phyloP scores from a whole-genome alignment of 345 rosid species.

The Melaleuca alternifolia region DNA sequence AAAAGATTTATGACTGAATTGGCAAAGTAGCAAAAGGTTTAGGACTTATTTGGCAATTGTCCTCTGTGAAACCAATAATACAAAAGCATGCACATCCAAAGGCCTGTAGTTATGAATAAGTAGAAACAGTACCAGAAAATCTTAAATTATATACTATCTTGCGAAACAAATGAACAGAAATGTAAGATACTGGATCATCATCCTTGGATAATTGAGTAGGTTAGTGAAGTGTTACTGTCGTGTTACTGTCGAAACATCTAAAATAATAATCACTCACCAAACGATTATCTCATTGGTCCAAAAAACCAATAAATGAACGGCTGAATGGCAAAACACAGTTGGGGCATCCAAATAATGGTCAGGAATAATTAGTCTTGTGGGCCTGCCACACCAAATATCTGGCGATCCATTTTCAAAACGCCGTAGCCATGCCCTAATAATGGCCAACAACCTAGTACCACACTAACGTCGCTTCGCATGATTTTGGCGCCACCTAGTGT shows the following conservation, averaged over 20 bases:
- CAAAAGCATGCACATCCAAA: background rate
- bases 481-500: background rate
- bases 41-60: too few species aligned
- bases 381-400: background rate
- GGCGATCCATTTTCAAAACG: background rate
- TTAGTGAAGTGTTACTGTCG: background rate
- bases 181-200: background rate
- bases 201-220: background rate
- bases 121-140: background rate
- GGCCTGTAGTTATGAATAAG: background rate
- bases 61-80: background rate
- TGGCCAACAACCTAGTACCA: slow-evolving; percentile 58
- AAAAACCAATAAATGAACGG: background rate
- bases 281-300: background rate
- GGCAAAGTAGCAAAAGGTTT: too few species aligned
- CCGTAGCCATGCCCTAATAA: slow-evolving; percentile 10
- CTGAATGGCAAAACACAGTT: background rate
- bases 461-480: slow-evolving; percentile 6
- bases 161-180: background rate
- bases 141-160: background rate
- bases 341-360: background rate
- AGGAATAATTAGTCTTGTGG: background rate
- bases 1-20: too few species aligned
- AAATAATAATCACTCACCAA: background rate
- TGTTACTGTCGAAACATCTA: background rate